A percentile compares a stretch with the other conserved stretches of the same genome.
These are phyloP conservation scores for Eremothecium sinecaudum DNA, from an alignment of 1,139 yeast species.

Conservation along the genomic window DNA sequence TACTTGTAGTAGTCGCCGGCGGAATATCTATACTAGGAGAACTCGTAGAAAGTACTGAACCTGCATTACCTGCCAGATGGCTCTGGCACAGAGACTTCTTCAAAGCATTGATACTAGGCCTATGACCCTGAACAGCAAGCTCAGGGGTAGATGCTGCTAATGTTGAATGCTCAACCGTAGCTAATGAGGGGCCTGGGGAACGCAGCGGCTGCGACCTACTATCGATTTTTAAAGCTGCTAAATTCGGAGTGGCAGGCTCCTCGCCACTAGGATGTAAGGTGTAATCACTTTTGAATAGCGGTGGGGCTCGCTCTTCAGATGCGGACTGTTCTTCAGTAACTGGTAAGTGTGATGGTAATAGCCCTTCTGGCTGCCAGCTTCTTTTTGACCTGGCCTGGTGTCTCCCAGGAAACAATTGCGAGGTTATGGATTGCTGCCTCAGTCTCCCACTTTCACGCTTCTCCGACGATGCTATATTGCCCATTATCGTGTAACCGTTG, in stretches of 20 bases:
- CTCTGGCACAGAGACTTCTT: no score
- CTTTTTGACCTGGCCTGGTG: constrained; percentile 10
- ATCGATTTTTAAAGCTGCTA: constrained; percentile 1
- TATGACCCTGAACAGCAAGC: constrained; percentile 12
- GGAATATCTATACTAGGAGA: constrained; percentile 8
- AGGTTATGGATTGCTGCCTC: constrained; percentile 19
- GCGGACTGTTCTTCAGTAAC: neutral
- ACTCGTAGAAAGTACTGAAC: constrained; percentile 4
- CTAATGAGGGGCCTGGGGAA: constrained; percentile 21
- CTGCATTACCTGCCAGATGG: constrained; percentile 9
- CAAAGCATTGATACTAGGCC: constrained; percentile 19
- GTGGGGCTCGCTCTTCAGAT: neutral
- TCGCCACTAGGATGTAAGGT: constrained; percentile 17
- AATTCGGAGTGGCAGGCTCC: constrained; percentile 10
- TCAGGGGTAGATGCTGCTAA: constrained; percentile 12
- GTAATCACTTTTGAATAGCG: constrained; percentile 17
- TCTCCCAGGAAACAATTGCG: constrained; percentile 19
- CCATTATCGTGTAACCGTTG: neutral
- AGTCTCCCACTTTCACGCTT: constrained; percentile 4
- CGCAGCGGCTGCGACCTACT: constrained; percentile 10
- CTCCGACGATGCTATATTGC: neutral
- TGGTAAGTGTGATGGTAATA: no score
- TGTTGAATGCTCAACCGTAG: constrained; percentile 21
- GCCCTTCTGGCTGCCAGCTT: constrained; percentile 2
- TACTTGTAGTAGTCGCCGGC: neutral